phyloP scores from a whole-genome alignment of 345 rosid species.

The Linum usitatissimum region DNA sequence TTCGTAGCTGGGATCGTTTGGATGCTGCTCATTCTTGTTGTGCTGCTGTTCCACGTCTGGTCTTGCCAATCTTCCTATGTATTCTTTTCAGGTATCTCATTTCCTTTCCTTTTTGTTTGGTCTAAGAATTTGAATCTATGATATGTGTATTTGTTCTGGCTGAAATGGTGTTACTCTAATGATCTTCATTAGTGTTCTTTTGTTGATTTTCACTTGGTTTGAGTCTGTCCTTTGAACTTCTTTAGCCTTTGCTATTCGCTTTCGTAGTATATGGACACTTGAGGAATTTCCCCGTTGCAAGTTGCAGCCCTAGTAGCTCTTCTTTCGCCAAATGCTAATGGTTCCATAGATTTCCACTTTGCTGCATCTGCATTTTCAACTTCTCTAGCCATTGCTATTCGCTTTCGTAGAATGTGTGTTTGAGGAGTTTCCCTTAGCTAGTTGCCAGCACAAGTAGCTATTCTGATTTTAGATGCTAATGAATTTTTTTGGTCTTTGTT shows the following conservation, averaged over 20 bases:
- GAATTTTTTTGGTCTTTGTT: constrained; percentile 8
- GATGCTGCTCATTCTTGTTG: constrained; percentile 78
- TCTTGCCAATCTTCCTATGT: constrained; percentile 68
- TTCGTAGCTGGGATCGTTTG: constrained; percentile 70
- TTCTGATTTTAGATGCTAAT: background rate
- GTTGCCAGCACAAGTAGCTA: too few species aligned
- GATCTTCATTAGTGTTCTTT: background rate
- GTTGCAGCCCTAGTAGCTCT: background rate
- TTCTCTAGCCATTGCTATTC: too few species aligned
- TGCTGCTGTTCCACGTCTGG: constrained; percentile 67
- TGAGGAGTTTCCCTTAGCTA: too few species aligned
- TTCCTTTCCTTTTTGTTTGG: background rate
- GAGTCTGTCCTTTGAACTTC: background rate
- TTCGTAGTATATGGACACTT: background rate
- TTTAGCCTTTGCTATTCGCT: background rate
- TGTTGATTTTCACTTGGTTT: background rate
- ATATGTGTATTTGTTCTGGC: background rate
- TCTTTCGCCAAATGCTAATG: background rate
- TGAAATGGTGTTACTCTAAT: too few species aligned
- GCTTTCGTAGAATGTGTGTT: too few species aligned
- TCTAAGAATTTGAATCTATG: background rate
- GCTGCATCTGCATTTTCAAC: too few species aligned
- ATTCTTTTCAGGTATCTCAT: constrained; percentile 61
- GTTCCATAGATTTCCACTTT: too few species aligned
- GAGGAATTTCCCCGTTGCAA: background rate